phyloP scores from a whole-genome alignment of 768 basidiomycete genomes.

The Leccinum truebloodii region DNA sequence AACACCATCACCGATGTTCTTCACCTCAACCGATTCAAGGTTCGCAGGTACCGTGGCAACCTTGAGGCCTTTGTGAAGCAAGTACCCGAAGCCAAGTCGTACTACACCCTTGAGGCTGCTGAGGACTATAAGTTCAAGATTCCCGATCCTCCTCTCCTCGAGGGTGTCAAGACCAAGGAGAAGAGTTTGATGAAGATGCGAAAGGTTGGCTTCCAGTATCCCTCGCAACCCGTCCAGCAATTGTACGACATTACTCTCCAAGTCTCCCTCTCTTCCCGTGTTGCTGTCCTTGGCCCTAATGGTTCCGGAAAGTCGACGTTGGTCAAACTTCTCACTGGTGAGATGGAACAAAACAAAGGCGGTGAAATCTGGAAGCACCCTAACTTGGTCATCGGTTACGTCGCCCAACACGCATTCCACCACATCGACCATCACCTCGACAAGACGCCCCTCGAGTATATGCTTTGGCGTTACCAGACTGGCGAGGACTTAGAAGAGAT shows the following conservation, averaged over 20 bases:
- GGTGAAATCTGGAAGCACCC: slow-evolving; percentile 99
- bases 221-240: slow-evolving; percentile 81
- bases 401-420: slow-evolving; percentile 99
- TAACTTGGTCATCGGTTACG: slow-evolving; percentile 99
- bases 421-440: slow-evolving; percentile 98
- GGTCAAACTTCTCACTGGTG: slow-evolving; percentile 95
- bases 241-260: slow-evolving; percentile 94
- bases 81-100: slow-evolving; percentile 96
- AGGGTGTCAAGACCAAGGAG: slow-evolving; percentile 99
- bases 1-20: slow-evolving; percentile 98
- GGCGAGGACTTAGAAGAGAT: slow-evolving; percentile 98
- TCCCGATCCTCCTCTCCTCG: slow-evolving; percentile 93
- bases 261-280: slow-evolving; percentile 97
- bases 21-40: slow-evolving; percentile 98
- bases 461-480: slow-evolving; percentile 99
- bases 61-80: slow-evolving; percentile 91
- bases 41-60: slow-evolving; percentile 93
- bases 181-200: slow-evolving; percentile 97
- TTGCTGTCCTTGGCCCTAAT: slow-evolving; percentile 97
- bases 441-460: slow-evolving; percentile 98
- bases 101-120: slow-evolving; percentile 93
- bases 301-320: slow-evolving; percentile 98
- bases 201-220: slow-evolving; percentile 97
- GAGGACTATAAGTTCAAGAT: slow-evolving; percentile 99
- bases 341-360: slow-evolving; percentile 94